Evolutionary conservation across 495 filamentous ascomycete species (phyloP), one percentile per base, ranked within the genome.

Genomic region (Filosporella fistucella): DNA sequence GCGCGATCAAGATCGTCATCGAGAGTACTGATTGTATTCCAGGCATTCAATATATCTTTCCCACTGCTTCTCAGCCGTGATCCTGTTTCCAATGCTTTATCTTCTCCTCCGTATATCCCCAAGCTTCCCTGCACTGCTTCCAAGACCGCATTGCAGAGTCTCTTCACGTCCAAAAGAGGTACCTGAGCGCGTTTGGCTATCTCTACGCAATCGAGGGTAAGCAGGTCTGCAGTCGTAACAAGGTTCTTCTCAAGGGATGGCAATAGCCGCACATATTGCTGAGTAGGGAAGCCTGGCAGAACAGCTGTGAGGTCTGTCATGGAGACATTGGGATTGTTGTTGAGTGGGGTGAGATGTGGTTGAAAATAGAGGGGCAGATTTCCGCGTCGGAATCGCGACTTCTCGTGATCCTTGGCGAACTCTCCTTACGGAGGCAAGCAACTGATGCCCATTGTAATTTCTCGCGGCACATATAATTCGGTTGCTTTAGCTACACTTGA

Each of bases 291-390:
- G 66, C 76, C 69, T 55, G 93, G 93, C 42, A 96, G 81, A 62
- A 91, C 77, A 62, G 77, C 72, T 60, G 83, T 70, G 52, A 98
- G 86, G 81, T 98, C 91, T 64, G 89, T 93, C 87, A 90, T 90
- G 61, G 65, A 57, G 42, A 36, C 53, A 56, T 59, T 25, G 42
- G 49, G 14, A 32, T 22, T 39, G 41, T 17, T 35, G 25, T 21
- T 47, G 30, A n/a, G 37, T 41, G n/a, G 16, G 26, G 12, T 40
- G 17, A 28, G 34, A 38, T 28, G 45, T 14, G 20, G 17, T 32
- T 48, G 35, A 22, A 6, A 21, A 36, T 12, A 5, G 5, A 17
- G 18, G 18, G 32, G 32, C 18, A 16, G n/a, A n/a, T n/a, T n/a
- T n/a, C n/a, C n/a, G n/a, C n/a, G n/a, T n/a, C n/a, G n/a, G n/a